Evolutionary conservation across 139 green algal genomes (phyloP).

Genomic region (Chlorella vulgaris): DNA sequence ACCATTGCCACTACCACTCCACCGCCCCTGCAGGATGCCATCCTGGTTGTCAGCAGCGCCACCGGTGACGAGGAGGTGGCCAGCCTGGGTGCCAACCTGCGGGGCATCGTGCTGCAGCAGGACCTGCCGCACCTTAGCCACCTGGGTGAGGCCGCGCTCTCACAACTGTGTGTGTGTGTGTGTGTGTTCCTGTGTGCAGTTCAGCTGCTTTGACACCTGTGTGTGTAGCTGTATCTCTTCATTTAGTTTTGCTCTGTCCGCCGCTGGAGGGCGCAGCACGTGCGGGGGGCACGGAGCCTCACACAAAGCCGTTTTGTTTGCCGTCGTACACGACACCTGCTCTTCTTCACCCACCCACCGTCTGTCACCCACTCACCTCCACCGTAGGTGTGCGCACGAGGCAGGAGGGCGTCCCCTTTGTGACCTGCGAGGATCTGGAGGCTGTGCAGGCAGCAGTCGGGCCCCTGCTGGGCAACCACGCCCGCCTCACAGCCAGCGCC

Average conservation of each 20-base stretch:
- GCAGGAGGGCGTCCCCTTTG: constrained; percentile 90
- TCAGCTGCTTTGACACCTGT: no score
- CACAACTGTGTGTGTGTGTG: background rate
- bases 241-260: no score
- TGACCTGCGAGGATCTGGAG: constrained; percentile 74
- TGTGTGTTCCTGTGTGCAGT: background rate
- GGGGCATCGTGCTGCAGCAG: constrained; percentile 86
- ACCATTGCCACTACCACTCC: background rate
- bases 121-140: constrained; percentile 95
- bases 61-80: constrained; percentile 95
- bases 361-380: background rate
- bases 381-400: constrained; percentile 79
- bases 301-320: no score
- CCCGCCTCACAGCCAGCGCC: background rate
- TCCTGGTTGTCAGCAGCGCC: constrained; percentile 77
- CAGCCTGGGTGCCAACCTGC: constrained; percentile 64
- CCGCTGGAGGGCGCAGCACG: no score
- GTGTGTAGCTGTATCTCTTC: no score
- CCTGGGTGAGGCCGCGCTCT: constrained; percentile 59
- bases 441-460: constrained; percentile 26
- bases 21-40: background rate
- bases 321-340: no score
- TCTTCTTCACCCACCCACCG: no score
- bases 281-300: no score
- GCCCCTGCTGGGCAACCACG: constrained; percentile 1